phyloP scores from a whole-genome alignment of 2,329 filamentous ascomycete genomes.

The Cordyceps pruinosa region DNA sequence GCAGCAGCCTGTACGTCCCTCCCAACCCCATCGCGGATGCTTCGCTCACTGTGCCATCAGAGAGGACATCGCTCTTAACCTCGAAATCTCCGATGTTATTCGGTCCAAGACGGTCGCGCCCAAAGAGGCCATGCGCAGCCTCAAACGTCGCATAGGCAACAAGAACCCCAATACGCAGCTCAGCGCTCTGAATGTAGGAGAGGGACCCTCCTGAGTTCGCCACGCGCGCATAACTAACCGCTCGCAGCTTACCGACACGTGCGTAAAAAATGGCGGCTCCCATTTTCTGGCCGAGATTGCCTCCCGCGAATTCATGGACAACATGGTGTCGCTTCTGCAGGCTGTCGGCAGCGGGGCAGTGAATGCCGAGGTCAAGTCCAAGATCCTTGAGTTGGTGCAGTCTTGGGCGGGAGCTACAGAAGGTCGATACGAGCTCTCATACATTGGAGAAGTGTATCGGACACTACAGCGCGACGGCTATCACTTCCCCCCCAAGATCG shows the following conservation, averaged over 20 bases:
- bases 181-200: slow-evolving; percentile 74
- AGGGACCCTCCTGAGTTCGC: background rate
- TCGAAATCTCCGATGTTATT: slow-evolving; percentile 97
- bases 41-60: slow-evolving; percentile 35
- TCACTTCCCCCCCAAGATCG: slow-evolving; percentile 77
- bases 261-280: slow-evolving; percentile 93
- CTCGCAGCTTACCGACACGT: slow-evolving; percentile 84
- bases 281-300: slow-evolving; percentile 96
- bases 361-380: slow-evolving; percentile 78
- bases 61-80: slow-evolving; percentile 93
- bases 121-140: slow-evolving; percentile 93
- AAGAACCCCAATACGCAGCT: slow-evolving; percentile 97
- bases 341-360: slow-evolving; percentile 66
- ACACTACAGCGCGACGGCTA: slow-evolving; percentile 78
- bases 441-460: slow-evolving; percentile 83
- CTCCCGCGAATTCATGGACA: slow-evolving; percentile 97
- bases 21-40: background rate
- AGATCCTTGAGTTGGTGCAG: slow-evolving; percentile 91
- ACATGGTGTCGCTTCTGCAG: slow-evolving; percentile 82
- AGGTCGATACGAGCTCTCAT: slow-evolving; percentile 71
- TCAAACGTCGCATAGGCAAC: slow-evolving; percentile 91
- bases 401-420: slow-evolving; percentile 88
- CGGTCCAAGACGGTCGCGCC: slow-evolving; percentile 95
- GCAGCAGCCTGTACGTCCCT: slow-evolving; percentile 73
- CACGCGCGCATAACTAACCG: background rate